Conservation (phyloP, 805 yeast genomes). For the Candida michaelii region DNA sequence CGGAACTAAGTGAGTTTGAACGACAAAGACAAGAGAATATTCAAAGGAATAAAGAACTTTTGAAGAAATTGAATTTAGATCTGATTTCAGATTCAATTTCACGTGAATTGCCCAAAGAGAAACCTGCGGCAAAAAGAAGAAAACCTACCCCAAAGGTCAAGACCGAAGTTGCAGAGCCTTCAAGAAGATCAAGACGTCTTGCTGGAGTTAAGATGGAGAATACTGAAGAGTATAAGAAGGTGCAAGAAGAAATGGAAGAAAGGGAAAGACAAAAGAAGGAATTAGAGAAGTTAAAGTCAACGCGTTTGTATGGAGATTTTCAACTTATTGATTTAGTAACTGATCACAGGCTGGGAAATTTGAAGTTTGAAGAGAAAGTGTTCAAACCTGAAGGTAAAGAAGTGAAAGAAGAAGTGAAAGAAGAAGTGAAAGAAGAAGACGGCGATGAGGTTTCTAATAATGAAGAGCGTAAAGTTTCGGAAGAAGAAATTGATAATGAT, state of each 20-base stretch:
- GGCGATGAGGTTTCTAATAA: conserved; percentile 3
- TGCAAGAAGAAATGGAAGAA: conserved; percentile 38
- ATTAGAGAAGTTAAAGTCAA: conserved; percentile 50
- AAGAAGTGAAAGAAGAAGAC: conserved; percentile 12
- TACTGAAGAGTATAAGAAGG: conserved; percentile 37
- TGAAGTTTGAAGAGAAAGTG: conserved; percentile 31
- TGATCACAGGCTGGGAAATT: conserved; percentile 37
- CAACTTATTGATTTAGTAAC: conserved; percentile 58
- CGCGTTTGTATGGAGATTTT: conserved; percentile 66
- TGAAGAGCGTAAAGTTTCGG: conserved; percentile 8
- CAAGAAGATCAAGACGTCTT: conserved; percentile 74
- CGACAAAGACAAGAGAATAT: conserved; percentile 74
- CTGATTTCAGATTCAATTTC: conserved; percentile 54
- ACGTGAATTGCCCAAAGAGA: conserved; percentile 37
- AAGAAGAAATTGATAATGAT: conserved; percentile 16
- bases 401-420: conserved; percentile 7
- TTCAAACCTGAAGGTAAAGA: conserved; percentile 14
- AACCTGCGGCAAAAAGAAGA: conserved; percentile 21
- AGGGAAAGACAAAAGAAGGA: conserved; percentile 34
- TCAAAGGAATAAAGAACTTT: conserved; percentile 74
- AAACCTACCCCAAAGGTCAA: conserved; percentile 23
- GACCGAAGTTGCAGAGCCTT: conserved; percentile 44
- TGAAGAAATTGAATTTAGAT: conserved; percentile 69
- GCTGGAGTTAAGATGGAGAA: conserved; percentile 69
- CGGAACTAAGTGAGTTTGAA: conserved; percentile 61